These are phyloP conservation scores for Kwoniella shivajii DNA, from an alignment of 1,284 basidiomycete species.

Conservation along the genomic window DNA sequence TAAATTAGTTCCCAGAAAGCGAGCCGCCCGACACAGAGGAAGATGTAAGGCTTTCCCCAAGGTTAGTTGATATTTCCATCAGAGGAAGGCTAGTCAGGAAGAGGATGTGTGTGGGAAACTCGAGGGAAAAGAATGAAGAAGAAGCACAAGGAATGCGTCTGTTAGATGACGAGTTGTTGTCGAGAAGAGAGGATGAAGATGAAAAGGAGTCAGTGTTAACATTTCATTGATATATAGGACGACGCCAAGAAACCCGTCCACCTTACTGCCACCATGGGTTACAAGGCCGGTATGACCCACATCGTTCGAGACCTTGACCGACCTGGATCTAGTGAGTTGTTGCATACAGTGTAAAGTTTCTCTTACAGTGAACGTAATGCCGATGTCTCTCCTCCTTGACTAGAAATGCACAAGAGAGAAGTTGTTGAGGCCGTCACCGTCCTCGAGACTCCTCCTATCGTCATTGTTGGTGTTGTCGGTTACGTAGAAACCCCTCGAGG, in stretches of 20 bases:
- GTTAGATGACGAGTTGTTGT: neutral
- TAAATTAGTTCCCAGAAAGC: constrained; percentile 80
- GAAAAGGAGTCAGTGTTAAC: constrained; percentile 11
- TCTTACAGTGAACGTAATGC: neutral
- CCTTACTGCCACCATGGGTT: constrained; percentile 97
- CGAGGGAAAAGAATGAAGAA: neutral
- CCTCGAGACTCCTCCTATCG: constrained; percentile 96
- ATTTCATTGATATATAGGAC: constrained; percentile 64
- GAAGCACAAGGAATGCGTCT: neutral
- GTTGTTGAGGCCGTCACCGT: constrained; percentile 97
- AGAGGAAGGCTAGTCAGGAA: too few species aligned
- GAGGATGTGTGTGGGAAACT: neutral
- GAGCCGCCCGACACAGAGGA: constrained; percentile 91
- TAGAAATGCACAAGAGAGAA: constrained; percentile 99
- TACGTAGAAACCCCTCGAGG: constrained; percentile 99
- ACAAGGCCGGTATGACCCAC: constrained; percentile 99
- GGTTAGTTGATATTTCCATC: constrained; percentile 56
- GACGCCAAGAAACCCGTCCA: constrained; percentile 99
- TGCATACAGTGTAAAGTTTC: neutral
- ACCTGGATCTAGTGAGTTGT: constrained; percentile 85
- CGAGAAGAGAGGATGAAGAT: constrained; percentile 4
- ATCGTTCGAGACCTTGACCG: constrained; percentile 99
- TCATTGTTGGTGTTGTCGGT: constrained; percentile 97
- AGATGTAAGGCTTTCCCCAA: constrained; percentile 98
- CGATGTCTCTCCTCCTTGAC: neutral